Evolutionary conservation across 495 filamentous ascomycete genomes (phyloP).

Genomic region (Massariosphaeria phaeospora): DNA sequence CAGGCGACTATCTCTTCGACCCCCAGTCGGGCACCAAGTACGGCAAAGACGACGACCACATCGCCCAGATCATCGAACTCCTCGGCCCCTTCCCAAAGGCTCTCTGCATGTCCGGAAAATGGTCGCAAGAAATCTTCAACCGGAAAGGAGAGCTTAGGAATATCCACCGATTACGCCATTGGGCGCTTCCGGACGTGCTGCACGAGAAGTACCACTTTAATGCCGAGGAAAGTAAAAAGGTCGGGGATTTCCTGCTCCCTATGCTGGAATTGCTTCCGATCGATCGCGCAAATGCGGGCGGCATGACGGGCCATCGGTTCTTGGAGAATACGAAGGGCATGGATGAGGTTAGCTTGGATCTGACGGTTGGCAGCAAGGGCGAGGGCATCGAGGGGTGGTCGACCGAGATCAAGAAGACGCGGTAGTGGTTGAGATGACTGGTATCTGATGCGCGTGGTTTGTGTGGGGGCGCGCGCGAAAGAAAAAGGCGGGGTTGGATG

Average conservation of each 20-base stretch:
- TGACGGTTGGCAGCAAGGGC: conserved; percentile 73
- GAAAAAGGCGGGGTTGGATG: too few species aligned
- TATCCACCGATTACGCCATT: conserved; percentile 94
- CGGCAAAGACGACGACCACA: conserved; percentile 99
- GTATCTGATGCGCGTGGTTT: too few species aligned
- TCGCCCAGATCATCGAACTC: conserved; percentile 97
- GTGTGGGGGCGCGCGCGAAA: too few species aligned
- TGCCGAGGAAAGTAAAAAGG: conserved; percentile 67
- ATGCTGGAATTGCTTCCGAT: conserved; percentile 90
- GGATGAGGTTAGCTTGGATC: conserved; percentile 65
- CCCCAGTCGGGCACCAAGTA: conserved; percentile 99
- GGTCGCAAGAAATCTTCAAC: conserved; percentile 99
- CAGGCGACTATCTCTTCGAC: conserved; percentile 97
- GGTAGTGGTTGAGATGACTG: conserved; percentile 2
- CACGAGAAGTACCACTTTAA: conserved; percentile 95
- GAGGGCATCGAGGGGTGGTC: conserved; percentile 98
- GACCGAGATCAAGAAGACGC: conserved; percentile 71
- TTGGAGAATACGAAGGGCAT: conserved; percentile 81
- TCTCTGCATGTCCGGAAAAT: conserved; percentile 85
- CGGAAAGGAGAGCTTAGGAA: conserved; percentile 95
- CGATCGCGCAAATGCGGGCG: conserved; percentile 87
- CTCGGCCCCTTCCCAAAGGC: conserved; percentile 90
- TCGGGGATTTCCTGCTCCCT: conserved; percentile 80
- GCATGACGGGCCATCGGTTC: conserved; percentile 81
- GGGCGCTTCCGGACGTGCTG: conserved; percentile 90